phyloP scores from a whole-genome alignment of 108 stramenopile species.

The Pseudonitzschia pungens region DNA sequence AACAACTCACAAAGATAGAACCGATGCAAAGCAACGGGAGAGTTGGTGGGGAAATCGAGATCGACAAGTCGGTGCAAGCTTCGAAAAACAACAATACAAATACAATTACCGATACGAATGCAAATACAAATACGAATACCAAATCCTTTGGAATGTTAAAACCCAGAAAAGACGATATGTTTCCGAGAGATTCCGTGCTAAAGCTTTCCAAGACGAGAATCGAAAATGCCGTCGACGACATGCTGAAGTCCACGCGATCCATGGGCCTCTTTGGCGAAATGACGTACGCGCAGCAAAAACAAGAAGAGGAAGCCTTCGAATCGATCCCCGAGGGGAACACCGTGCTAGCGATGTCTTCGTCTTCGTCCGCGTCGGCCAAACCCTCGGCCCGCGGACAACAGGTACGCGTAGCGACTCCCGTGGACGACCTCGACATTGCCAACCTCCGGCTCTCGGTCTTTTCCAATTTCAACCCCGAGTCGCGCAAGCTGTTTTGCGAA shows the following conservation, averaged over 20 bases:
- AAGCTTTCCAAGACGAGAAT: constrained; percentile 7
- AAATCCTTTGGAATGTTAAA: background rate
- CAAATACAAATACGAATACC: too few species aligned
- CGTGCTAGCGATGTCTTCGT: constrained; percentile 14
- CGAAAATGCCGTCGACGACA: constrained; percentile 20
- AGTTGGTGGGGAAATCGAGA: background rate
- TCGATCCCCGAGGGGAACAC: constrained; percentile 25
- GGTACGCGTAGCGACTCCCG: constrained; percentile 40
- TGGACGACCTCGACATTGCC: constrained; percentile 77
- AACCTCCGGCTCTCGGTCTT: constrained; percentile 81
- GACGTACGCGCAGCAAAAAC: background rate
- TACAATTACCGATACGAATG: too few species aligned
- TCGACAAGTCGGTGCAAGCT: background rate
- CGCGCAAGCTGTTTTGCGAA: constrained; percentile 49
- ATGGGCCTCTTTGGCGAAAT: constrained; percentile 27
- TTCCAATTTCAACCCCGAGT: constrained; percentile 60
- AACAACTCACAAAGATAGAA: constrained; percentile 9
- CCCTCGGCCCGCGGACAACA: constrained; percentile 39
- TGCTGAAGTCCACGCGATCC: constrained; percentile 17
- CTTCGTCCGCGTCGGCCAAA: too few species aligned
- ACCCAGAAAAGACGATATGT: constrained; percentile 1
- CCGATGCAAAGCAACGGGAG: background rate
- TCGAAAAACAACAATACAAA: background rate
- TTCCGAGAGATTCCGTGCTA: background rate
- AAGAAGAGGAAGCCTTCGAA: background rate